These are phyloP conservation scores for Fragosphaeria purpurea DNA, from an alignment of 2,329 filamentous ascomycete genomes.

Conservation along the genomic window DNA sequence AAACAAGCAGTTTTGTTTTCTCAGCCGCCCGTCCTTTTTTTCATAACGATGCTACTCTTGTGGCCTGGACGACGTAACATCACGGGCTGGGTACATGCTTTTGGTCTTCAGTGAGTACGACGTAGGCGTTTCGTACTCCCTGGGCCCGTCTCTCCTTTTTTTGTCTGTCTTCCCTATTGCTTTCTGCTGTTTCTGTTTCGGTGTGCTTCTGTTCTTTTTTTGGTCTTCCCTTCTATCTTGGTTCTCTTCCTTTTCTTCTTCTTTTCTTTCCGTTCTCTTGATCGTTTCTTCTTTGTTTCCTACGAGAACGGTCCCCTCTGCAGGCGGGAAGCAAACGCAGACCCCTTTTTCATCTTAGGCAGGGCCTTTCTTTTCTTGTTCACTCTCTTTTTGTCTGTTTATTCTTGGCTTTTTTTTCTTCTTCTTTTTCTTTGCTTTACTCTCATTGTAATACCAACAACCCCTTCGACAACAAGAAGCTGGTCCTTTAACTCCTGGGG, in stretches of 20 bases:
- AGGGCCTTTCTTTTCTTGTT: not conserved
- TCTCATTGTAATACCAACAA: not conserved
- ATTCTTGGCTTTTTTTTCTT: not conserved
- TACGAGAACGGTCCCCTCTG: not conserved
- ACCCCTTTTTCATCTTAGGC: not conserved
- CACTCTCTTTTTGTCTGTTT: not conserved
- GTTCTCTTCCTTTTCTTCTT: conserved; percentile 2
- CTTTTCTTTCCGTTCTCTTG: not conserved
- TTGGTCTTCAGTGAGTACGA: no score
- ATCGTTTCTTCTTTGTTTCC: not conserved
- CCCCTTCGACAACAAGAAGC: conserved; percentile 1
- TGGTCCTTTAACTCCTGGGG: not conserved
- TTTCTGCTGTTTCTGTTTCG: not conserved
- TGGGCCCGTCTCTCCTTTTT: not conserved
- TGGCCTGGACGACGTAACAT: no score
- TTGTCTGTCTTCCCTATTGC: not conserved
- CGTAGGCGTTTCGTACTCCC: not conserved
- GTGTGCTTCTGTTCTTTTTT: not conserved
- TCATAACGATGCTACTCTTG: no score
- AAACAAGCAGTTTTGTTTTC: not conserved
- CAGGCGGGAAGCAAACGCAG: conserved; percentile 1
- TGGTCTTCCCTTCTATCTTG: not conserved
- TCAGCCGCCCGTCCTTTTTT: not conserved
- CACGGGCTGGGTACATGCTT: no score
- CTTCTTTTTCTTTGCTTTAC: not conserved